These are phyloP conservation scores for Paracorniculantispora psalliotae DNA, from an alignment of 2,329 filamentous ascomycete species.

Conservation along the genomic window DNA sequence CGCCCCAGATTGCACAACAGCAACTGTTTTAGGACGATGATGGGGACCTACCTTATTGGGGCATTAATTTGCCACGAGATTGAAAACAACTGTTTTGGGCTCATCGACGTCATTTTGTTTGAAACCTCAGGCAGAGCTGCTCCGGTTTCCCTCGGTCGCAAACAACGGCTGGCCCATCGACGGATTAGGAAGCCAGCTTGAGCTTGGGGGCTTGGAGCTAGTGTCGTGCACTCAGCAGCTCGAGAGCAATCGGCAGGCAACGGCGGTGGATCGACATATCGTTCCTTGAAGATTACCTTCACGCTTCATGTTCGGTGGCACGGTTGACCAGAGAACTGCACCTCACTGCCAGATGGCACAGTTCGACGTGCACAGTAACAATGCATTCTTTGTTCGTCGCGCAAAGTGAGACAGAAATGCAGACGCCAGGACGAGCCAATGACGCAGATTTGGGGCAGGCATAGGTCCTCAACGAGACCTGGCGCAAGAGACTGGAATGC, in stretches of 20 bases:
- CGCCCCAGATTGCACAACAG: not conserved
- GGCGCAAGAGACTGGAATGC: not conserved
- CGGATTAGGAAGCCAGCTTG: slow-evolving; percentile 1
- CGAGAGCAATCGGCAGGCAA: no score
- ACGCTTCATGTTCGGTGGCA: not conserved
- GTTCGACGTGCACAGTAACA: not conserved
- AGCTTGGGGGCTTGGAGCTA: not conserved
- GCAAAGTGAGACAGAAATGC: not conserved
- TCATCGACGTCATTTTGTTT: not conserved
- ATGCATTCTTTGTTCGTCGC: not conserved
- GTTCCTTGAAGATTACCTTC: not conserved
- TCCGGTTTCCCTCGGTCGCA: not conserved
- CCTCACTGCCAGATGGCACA: not conserved
- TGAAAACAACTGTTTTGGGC: not conserved
- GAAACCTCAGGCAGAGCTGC: not conserved
- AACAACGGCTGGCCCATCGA: not conserved
- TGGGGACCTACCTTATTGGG: not conserved
- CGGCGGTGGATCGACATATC: no score
- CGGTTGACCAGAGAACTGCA: not conserved
- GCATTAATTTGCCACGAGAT: not conserved
- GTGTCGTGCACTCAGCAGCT: not conserved
- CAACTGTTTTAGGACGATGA: not conserved
- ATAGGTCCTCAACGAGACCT: not conserved
- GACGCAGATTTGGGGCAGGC: not conserved
- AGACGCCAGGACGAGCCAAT: not conserved